Base-by-base conservation (phyloP, 306 rosid species). In the Gynostemma pentaphyllum region DNA sequence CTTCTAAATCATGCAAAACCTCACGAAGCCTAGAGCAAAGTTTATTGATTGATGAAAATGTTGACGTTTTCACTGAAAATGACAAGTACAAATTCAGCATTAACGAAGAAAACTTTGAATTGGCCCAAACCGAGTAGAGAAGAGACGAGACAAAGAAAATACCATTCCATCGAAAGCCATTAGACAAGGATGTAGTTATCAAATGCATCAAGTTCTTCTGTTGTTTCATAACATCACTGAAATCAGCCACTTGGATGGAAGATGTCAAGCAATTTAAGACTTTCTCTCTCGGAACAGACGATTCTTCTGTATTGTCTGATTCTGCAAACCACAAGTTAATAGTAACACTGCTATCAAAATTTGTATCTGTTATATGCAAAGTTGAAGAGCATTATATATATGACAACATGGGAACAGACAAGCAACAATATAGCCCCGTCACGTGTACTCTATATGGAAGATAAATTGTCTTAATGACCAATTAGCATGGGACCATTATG, bases 161-260 rank as follows among this genome's bases (percentile, higher is more conserved):
- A 91, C 98, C 98, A 36, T 89, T 80, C 98, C 98, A 88, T 75
- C 86, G 84, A 77, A 82, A 77, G 51, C 80, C 88, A 55, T 81
- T 83, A 53, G 77, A 75, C 57, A 91, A 64, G 65, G 80, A 80
- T 46, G 82, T 42, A 18, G 77, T 65, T 37, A 72, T 79, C 72
- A 91, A 62, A 42, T 80, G 80, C 60, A 82, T 27, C 68, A 91
- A 62, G 74, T 76, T 75, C 82, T 88, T 83, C 34, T 82, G 87
- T 64, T 79, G 84, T 68, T 75, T 87, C 65, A 88, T 76, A 79
- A 88, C 74, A 71, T 88, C 90, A 75, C 76, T 68, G 73, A 86
- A 24, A 62, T 72, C 70, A 51, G 96, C 96, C 66, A 83, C 89
- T 40, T 71, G 86, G 74, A 91, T 84, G 79, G 95, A 79, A 71